phyloP scores from a whole-genome alignment of 495 filamentous ascomycete species.

The Podospora pseudopauciseta region DNA sequence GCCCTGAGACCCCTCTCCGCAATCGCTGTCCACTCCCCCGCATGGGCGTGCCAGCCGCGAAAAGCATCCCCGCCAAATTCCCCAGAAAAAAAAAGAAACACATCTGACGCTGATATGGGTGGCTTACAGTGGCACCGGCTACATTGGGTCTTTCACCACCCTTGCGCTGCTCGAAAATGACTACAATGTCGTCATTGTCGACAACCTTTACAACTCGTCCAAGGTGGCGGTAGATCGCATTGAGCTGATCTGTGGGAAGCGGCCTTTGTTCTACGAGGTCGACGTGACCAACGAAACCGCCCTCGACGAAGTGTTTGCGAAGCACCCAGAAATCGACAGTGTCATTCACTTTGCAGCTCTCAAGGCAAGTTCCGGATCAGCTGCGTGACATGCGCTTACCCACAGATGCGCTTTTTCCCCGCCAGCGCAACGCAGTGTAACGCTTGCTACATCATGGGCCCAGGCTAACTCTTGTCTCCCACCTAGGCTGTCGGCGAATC shows the following conservation, averaged over 20 bases:
- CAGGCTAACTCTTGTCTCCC: slow-evolving; percentile 3
- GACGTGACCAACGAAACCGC: slow-evolving; percentile 82
- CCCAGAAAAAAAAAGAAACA: slow-evolving; percentile 6
- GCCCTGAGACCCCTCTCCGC: slow-evolving; percentile 4
- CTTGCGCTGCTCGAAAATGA: slow-evolving; percentile 87
- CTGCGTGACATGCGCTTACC: not conserved
- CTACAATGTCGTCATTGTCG: slow-evolving; percentile 93
- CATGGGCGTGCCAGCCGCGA: slow-evolving; percentile 3
- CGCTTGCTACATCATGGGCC: not conserved
- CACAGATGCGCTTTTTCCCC: not conserved
- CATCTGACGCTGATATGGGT: slow-evolving; percentile 18
- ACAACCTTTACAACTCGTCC: slow-evolving; percentile 95
- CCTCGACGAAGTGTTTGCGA: slow-evolving; percentile 83
- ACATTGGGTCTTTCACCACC: slow-evolving; percentile 96
- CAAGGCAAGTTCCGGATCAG: slow-evolving; percentile 61
- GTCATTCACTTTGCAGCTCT: slow-evolving; percentile 98
- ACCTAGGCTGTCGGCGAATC: slow-evolving; percentile 91
- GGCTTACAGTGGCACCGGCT: slow-evolving; percentile 79
- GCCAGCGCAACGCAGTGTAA: slow-evolving; percentile 9
- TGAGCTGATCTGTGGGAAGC: slow-evolving; percentile 86
- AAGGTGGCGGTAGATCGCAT: slow-evolving; percentile 85
- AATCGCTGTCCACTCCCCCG: slow-evolving; percentile 12
- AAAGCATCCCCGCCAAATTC: slow-evolving; percentile 12
- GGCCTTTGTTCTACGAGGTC: slow-evolving; percentile 76
- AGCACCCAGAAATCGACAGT: slow-evolving; percentile 89